Evolutionary conservation across 2,329 filamentous ascomycete species (phyloP).

Genomic region (Knoxdaviesia capensis): DNA sequence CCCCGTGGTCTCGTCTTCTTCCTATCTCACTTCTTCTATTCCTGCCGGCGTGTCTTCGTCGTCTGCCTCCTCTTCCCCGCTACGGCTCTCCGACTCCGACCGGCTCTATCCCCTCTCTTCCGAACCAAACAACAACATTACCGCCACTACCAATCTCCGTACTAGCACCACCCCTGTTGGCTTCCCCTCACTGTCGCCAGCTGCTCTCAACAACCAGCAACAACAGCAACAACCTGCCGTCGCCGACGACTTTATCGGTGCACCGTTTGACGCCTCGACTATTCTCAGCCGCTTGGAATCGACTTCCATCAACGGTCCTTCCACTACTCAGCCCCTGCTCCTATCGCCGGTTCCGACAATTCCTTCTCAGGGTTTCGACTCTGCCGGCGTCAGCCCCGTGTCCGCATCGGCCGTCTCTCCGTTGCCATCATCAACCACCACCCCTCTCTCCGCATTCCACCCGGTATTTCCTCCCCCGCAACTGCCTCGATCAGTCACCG

Average conservation of each 20-base stretch:
- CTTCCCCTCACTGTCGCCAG: constrained; percentile 6
- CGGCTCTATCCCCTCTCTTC: too few species aligned
- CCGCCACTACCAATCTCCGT: not conserved
- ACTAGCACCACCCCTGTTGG: constrained; percentile 3
- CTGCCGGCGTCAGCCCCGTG: constrained; percentile 7
- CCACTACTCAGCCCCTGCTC: constrained; percentile 10
- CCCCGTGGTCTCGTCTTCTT: too few species aligned
- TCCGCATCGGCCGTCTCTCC: constrained; percentile 39
- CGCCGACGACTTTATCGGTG: constrained; percentile 40
- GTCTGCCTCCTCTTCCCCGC: too few species aligned
- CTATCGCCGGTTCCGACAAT: not conserved
- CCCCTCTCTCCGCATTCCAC: constrained; percentile 18
- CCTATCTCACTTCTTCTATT: too few species aligned
- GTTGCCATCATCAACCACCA: constrained; percentile 42
- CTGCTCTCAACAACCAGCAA: constrained; percentile 10
- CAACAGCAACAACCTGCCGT: constrained; percentile 9
- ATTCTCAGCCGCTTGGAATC: constrained; percentile 41
- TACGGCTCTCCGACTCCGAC: too few species aligned
- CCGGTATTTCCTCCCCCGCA: too few species aligned
- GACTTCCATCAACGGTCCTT: constrained; percentile 13
- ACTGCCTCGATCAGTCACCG: too few species aligned
- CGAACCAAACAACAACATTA: too few species aligned
- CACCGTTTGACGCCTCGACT: constrained; percentile 42
- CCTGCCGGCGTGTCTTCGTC: too few species aligned
- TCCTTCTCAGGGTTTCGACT: constrained; percentile 1